Base-by-base conservation (phyloP, 192 early-diverging fungal species). In the Backusella liffmaniae region DNA sequence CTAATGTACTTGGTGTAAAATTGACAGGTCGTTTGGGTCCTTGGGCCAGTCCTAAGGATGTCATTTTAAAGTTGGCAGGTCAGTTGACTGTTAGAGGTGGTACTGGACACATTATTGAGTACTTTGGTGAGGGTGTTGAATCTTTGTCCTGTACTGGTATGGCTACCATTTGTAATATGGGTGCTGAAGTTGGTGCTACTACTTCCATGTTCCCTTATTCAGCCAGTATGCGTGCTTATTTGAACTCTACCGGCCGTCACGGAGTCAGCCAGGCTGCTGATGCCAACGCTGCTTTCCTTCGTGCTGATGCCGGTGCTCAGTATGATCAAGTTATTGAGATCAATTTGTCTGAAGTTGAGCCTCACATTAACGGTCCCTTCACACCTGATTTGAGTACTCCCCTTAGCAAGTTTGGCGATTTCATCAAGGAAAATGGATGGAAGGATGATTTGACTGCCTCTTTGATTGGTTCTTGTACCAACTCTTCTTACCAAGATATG, bases 101-200 rank as follows among this genome's bases (percentile, higher is more conserved):
- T 72, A 99, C 98, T 4, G 97, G 97, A 36, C 94, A 91, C 72
- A 95, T 99, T 39, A 89, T 99, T 82, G 98, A 99, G 85, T 99
- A 99, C 82, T 98, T 97, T 88, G 98, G 98, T 49, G 84, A 91
- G 51, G 97, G 97, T 73, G 92, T 94, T 26, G 89, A 94, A 35
- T 90, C 93, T 32, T 86, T 99, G 72, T 96, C 95, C 30, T 97
- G 96, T 89, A 99, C 98, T 34, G 98, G 98, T 59, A 98, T 98
- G 97, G 98, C 97, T 8, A 99, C 98, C 30, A 98, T 99, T 73
- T 98, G 96, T 86, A 99, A 99, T 86, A 99, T 99, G 98, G 97
- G 98, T 59, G 98, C 98, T 49, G 98, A 99, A 74, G 90, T 99
- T 56, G 98, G 98, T 21, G 97, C 97, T 41, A 99, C 98, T 18